phyloP scores from a whole-genome alignment of 139 green algal genomes.

The Mesostigma viride region DNA sequence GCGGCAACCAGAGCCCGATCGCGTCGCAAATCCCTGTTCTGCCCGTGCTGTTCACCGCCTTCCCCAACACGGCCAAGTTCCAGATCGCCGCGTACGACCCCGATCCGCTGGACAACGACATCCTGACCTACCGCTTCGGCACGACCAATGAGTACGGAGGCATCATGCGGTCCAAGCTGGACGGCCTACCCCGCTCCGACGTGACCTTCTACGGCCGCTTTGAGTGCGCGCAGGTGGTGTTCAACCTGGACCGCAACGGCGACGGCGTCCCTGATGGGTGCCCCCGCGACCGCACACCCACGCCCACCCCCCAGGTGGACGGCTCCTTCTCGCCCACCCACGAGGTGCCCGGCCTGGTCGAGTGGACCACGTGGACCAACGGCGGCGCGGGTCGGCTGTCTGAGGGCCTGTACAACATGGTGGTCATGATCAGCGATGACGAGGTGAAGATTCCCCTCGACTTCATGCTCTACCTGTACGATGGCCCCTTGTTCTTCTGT shows the following conservation, averaged over 20 bases:
- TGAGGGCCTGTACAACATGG: slow-evolving; percentile 28
- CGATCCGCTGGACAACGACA: slow-evolving; percentile 8
- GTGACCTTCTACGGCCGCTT: slow-evolving; percentile 7
- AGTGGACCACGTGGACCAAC: slow-evolving; percentile 20
- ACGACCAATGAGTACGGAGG: slow-evolving; percentile 15
- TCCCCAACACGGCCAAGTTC: slow-evolving; percentile 11
- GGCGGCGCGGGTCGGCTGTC: background rate
- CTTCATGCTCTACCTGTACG: slow-evolving; percentile 31
- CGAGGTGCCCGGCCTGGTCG: slow-evolving; percentile 17
- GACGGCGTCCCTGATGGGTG: background rate
- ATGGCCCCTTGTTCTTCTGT: slow-evolving; percentile 21
- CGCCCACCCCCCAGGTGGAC: background rate
- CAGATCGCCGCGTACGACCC: slow-evolving; percentile 25
- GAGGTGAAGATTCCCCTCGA: slow-evolving; percentile 17
- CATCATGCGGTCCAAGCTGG: slow-evolving; percentile 14
- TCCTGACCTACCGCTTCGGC: slow-evolving; percentile 21
- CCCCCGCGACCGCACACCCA: slow-evolving; percentile 13
- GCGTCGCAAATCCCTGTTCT: slow-evolving; percentile 22
- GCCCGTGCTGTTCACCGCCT: slow-evolving; percentile 22
- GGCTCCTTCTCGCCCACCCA: background rate
- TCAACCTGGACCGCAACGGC: background rate
- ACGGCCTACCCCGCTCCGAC: slow-evolving; percentile 6
- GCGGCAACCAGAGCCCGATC: slow-evolving; percentile 20
- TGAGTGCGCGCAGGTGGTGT: background rate
- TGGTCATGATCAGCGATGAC: slow-evolving; percentile 15